phyloP scores from a whole-genome alignment of 176 grass and related monocot genomes.

The Juncus inflexus region DNA sequence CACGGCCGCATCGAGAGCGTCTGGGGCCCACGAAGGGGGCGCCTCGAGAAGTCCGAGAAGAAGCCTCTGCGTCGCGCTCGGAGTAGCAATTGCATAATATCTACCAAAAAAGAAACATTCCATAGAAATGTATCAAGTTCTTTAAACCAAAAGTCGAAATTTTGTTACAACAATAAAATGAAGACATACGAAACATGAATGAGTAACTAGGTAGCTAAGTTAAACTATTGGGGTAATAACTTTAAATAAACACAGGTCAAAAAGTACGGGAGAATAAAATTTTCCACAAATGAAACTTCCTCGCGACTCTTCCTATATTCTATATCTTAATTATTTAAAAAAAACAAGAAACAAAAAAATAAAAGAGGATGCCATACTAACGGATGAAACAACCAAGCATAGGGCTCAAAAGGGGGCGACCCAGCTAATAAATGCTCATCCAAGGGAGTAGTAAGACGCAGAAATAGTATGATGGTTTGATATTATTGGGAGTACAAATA shows the following conservation, averaged over 20 bases:
- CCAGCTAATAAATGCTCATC: slow-evolving; percentile 94
- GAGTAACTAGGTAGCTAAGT: too few relatives aligned
- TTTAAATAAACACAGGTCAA: too few relatives aligned
- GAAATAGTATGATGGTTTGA: slow-evolving; percentile 42
- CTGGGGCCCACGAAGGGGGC: slow-evolving; percentile 97
- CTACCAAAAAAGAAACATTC: slow-evolving; percentile 35
- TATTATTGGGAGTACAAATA: too few relatives aligned
- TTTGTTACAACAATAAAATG: too few relatives aligned
- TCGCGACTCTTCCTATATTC: too few relatives aligned
- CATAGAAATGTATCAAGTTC: neutral
- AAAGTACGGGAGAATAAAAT: too few relatives aligned
- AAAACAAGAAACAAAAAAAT: too few relatives aligned
- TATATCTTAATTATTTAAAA: too few relatives aligned
- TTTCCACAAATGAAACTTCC: too few relatives aligned
- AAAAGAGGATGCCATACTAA: slow-evolving; percentile 3
- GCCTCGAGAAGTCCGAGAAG: slow-evolving; percentile 98
- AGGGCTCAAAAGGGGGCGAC: slow-evolving; percentile 89
- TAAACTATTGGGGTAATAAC: too few relatives aligned
- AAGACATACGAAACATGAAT: too few relatives aligned
- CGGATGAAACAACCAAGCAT: slow-evolving; percentile 95
- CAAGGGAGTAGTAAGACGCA: slow-evolving; percentile 81
- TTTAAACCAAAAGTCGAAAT: too few relatives aligned
- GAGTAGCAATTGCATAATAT: slow-evolving; percentile 98
- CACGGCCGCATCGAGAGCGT: slow-evolving; percentile 97
- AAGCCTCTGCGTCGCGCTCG: slow-evolving; percentile 92